Percentiles rank a stretch among this genome's conserved stretches.
Conservation (phyloP, 805 yeast species). For the Candida rishiriensis region DNA sequence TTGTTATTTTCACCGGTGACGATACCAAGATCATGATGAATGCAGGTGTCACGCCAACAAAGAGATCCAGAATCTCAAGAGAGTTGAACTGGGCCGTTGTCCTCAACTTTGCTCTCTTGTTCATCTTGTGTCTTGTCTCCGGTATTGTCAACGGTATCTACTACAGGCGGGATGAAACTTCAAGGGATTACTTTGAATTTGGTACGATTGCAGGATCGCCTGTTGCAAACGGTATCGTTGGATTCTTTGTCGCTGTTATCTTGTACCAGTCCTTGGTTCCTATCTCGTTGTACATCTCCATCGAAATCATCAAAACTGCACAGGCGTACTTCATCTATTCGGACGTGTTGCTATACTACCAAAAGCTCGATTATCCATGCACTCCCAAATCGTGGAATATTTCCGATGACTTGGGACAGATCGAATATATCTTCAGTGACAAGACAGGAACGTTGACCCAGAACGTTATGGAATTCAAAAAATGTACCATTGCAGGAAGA, state of each 20-base stretch:
- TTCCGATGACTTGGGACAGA: conserved; percentile 82
- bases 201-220: conserved; percentile 66
- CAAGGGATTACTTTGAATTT: conserved; percentile 64
- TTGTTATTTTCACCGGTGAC: conserved; percentile 71
- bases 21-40: conserved; percentile 81
- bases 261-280: conserved; percentile 79
- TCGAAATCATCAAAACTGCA: conserved; percentile 77
- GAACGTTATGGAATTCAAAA: conserved; percentile 81
- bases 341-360: conserved; percentile 68
- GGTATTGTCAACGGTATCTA: conserved; percentile 69
- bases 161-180: conserved; percentile 41
- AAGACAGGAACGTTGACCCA: conserved; percentile 84
- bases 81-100: conserved; percentile 69
- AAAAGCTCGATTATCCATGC: conserved; percentile 69
- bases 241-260: conserved; percentile 72
- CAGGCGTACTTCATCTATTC: conserved; percentile 79
- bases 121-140: conserved; percentile 62
- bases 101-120: conserved; percentile 60
- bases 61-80: conserved; percentile 66
- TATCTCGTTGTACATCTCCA: conserved; percentile 74
- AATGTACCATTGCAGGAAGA: conserved; percentile 69
- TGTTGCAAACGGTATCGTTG: conserved; percentile 62
- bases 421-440: conserved; percentile 80
- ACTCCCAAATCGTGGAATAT: conserved; percentile 83
- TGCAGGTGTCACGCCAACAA: conserved; percentile 76